Percentiles rank a stretch among this genome's conserved stretches.
These are phyloP conservation scores for Umbelopsis sp. DNA, from an alignment of 192 early-diverging fungal genomes.

Conservation along the genomic window DNA sequence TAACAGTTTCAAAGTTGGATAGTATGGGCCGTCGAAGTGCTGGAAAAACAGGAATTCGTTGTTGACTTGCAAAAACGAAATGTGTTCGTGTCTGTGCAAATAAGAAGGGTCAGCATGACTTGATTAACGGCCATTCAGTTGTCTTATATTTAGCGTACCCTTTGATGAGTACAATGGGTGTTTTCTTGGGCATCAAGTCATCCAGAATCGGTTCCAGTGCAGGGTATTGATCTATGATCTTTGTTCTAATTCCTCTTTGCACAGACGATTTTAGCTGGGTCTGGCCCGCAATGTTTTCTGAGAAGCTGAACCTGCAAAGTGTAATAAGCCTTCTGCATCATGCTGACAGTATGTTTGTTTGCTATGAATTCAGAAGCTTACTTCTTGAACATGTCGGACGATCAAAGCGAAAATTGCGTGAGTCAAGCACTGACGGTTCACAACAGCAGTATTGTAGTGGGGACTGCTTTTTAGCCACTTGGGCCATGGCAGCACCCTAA, in stretches of 20 bases:
- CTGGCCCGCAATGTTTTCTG: constrained; percentile 82
- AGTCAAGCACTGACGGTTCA: too few species aligned
- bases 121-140: neutral
- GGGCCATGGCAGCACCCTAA: too few species aligned
- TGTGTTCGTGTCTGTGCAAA: constrained; percentile 75
- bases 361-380: neutral
- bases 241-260: constrained; percentile 80
- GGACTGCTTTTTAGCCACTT: too few species aligned
- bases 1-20: constrained; percentile 83
- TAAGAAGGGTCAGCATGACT: neutral
- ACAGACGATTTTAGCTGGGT: constrained; percentile 92
- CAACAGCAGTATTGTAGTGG: too few species aligned
- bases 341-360: too few species aligned
- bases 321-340: too few species aligned
- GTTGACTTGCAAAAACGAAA: constrained; percentile 84
- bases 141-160: constrained; percentile 54
- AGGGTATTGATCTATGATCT: constrained; percentile 90
- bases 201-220: constrained; percentile 83
- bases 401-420: neutral
- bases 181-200: constrained; percentile 96
- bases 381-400: constrained; percentile 20
- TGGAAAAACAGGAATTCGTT: constrained; percentile 91
- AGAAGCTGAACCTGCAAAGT: constrained; percentile 64
- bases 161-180: constrained; percentile 84
- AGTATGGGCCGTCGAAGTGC: constrained; percentile 91